Base-by-base conservation (phyloP, 2,329 filamentous ascomycete species). In the Xylaria sp. region DNA sequence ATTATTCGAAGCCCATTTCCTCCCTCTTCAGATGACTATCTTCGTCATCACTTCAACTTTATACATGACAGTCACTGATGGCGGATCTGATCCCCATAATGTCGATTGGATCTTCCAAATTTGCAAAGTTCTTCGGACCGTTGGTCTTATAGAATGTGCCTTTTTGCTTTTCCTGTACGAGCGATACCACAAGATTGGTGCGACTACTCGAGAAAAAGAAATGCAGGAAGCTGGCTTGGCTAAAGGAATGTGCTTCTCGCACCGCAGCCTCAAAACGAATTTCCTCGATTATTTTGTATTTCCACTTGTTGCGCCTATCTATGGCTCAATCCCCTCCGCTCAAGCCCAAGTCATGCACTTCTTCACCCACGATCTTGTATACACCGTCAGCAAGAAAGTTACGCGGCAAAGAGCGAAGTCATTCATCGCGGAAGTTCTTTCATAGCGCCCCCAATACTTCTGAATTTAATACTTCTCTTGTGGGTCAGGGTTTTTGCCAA, bases 1-100 rank as follows among this genome's bases (percentile, higher is more conserved):
- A 17, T 77, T 91, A n/a, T 91, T 89, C 69, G 89, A 91, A 73
- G 89, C 89, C 0, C 89, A 91, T 73, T 91, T 91, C 72, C 77
- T 91, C 23, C 88, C 89, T 0, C 82, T 87, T 15, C 89, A 91
- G 69, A 86, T 87, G 77, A 85, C 84, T 6, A 84, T 90, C 46
- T 78, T 90, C 27, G 80, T 91, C 25, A 68, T 90, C 43, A 81
- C 86, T 2, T 89, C 87, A 0, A 83, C 85, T 0, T 68, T 90
- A 3, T 91, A 87, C 73, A 77, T 81, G 38, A 80, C 81, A 70
- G 76, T 85, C 31, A 83, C 83, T 13, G 79, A 85, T 58, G 78
- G 78, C 61, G 75, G 78, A 54, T 74, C 78, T 40, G 81, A 87
- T 67, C 77, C 83, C 49, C 79, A 85, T 63, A 75, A 82, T 29